Evolutionary conservation across 805 yeast genomes (phyloP).

Genomic region (Blastobotrys attinorum): DNA sequence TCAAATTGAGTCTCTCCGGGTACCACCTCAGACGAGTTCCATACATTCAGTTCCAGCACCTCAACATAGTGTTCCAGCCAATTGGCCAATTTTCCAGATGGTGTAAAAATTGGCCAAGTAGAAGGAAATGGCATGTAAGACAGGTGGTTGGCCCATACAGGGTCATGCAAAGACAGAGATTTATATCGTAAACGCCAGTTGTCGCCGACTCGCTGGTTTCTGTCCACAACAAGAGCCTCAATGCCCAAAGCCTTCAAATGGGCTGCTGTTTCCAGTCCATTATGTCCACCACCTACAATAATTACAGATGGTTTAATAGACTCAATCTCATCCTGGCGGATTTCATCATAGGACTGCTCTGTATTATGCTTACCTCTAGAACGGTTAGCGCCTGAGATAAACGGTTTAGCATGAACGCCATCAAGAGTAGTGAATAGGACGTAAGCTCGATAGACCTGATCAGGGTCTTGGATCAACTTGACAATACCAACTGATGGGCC

Average conservation of each 20-base stretch:
- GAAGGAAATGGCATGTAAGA: slow-evolving; percentile 36
- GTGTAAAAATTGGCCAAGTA: slow-evolving; percentile 37
- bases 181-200: slow-evolving; percentile 41
- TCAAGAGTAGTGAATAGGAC: slow-evolving; percentile 14
- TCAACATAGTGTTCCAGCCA: slow-evolving; percentile 37
- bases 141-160: slow-evolving; percentile 37
- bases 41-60: slow-evolving; percentile 35
- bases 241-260: slow-evolving; percentile 37
- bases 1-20: slow-evolving; percentile 24
- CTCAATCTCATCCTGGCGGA: slow-evolving; percentile 6
- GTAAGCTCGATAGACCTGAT: slow-evolving; percentile 9
- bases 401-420: slow-evolving; percentile 11
- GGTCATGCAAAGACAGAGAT: slow-evolving; percentile 40
- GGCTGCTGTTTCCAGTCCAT: slow-evolving; percentile 38
- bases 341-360: neutral
- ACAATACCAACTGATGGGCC: slow-evolving; percentile 13
- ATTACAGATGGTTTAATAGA: slow-evolving; percentile 34
- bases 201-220: slow-evolving; percentile 35
- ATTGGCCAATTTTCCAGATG: slow-evolving; percentile 39
- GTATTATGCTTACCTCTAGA: slow-evolving; percentile 10
- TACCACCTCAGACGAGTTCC: slow-evolving; percentile 29
- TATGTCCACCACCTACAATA: slow-evolving; percentile 42
- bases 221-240: slow-evolving; percentile 34
- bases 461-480: slow-evolving; percentile 8
- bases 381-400: slow-evolving; percentile 9